A percentile compares a stretch with the other conserved stretches of the same genome.
phyloP scores from a whole-genome alignment of 176 grass and related monocot genomes.

The Bonia amplexicaulis region DNA sequence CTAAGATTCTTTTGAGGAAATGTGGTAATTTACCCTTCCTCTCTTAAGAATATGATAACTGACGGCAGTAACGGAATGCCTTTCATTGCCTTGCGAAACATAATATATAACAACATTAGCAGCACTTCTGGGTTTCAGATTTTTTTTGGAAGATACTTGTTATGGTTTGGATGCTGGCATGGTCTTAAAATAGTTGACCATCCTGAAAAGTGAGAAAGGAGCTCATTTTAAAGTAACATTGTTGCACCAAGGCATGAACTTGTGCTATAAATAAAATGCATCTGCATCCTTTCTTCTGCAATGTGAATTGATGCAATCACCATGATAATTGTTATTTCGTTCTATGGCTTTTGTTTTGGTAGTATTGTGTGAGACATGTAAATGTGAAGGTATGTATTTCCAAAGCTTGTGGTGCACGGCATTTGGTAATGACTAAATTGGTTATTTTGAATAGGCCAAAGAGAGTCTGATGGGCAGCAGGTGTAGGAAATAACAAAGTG shows the following conservation, averaged over 20 bases:
- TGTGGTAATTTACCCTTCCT: background rate
- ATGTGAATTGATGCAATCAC: too few relatives aligned
- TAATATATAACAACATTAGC: background rate
- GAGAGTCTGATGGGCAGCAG: background rate
- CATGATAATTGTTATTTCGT: too few relatives aligned
- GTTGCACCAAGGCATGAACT: background rate
- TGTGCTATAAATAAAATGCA: background rate
- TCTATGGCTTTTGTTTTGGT: background rate
- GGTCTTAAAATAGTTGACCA: background rate
- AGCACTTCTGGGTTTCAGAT: background rate
- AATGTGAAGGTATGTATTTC: background rate
- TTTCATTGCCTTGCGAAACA: background rate
- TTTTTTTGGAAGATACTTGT: background rate
- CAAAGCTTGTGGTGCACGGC: background rate
- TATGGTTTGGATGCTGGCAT: background rate
- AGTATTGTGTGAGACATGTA: background rate
- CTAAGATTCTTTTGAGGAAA: slow-evolving; percentile 21
- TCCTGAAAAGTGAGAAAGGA: background rate
- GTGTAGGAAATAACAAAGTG: background rate
- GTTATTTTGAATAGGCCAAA: background rate
- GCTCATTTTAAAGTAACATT: background rate
- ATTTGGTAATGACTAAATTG: background rate
- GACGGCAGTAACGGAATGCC: background rate
- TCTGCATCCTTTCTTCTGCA: background rate
- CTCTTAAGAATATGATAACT: background rate